These are phyloP conservation scores for Cercospora zeina DNA, from an alignment of 2,329 filamentous ascomycete species.

Conservation along the genomic window DNA sequence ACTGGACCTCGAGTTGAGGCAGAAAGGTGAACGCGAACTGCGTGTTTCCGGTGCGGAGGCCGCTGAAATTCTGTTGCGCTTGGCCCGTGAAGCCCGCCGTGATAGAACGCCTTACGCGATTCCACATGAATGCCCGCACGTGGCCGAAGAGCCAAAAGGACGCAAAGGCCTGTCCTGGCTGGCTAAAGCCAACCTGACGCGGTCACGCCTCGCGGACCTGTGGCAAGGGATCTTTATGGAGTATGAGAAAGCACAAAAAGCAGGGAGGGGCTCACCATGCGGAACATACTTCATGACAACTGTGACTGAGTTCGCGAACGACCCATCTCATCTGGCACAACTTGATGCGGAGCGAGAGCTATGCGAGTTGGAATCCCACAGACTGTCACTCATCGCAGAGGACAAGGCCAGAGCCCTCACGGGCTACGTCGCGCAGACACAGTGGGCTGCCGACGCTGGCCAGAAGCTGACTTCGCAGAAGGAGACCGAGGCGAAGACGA, in stretches of 20 bases:
- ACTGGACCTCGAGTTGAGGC: too few species aligned
- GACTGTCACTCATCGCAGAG: background rate
- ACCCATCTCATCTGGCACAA: background rate
- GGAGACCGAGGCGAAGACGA: background rate
- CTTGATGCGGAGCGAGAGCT: background rate
- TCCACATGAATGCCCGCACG: too few species aligned
- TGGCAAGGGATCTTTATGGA: background rate
- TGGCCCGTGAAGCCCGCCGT: too few species aligned
- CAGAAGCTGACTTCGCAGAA: background rate
- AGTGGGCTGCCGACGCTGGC: background rate
- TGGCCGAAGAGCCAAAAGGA: slow-evolving; percentile 4
- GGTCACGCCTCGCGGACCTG: background rate
- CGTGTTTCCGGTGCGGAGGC: too few species aligned
- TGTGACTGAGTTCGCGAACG: background rate
- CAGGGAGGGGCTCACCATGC: background rate
- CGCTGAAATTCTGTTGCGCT: too few species aligned
- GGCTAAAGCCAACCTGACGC: background rate
- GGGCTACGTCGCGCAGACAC: background rate
- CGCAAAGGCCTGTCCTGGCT: background rate
- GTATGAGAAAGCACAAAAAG: background rate
- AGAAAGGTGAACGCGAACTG: too few species aligned
- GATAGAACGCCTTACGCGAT: too few species aligned
- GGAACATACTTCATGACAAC: background rate
- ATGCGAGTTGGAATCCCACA: background rate
- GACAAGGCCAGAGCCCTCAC: background rate